A percentile compares a stretch with the other conserved stretches of the same genome.
Evolutionary conservation across 2,329 filamentous ascomycete species (phyloP).

Genomic region (Alternaria brassicicola): DNA sequence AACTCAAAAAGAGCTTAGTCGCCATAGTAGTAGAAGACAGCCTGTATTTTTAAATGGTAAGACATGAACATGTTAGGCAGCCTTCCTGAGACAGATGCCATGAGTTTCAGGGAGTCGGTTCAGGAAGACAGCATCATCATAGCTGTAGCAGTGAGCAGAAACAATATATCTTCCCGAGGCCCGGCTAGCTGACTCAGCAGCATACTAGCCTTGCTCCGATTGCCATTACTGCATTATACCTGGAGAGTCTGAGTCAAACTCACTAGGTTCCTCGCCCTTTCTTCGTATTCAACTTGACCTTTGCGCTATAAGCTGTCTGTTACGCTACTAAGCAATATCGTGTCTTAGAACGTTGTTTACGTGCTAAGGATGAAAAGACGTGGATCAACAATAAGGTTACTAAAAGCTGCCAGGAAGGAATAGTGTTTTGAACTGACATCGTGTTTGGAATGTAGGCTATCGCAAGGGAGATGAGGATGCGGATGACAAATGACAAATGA

Average conservation of each 20-base stretch:
- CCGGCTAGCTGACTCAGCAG: neutral
- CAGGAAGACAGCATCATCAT: constrained; percentile 1
- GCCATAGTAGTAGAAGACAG: neutral
- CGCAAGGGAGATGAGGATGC: neutral
- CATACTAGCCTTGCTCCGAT: constrained; percentile 2
- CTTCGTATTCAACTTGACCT: neutral
- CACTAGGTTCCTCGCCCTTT: neutral
- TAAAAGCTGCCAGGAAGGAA: too few species aligned
- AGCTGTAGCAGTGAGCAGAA: neutral
- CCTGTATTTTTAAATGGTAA: too few species aligned
- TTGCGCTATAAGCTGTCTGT: neutral
- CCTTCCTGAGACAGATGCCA: neutral
- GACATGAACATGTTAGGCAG: neutral
- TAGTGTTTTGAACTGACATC: too few species aligned
- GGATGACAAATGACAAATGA: constrained; percentile 40
- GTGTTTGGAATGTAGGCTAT: too few species aligned
- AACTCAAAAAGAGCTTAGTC: neutral
- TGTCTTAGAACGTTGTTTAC: neutral
- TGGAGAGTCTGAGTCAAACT: neutral
- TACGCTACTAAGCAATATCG: constrained; percentile 3
- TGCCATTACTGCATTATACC: constrained; percentile 1
- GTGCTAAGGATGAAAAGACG: neutral
- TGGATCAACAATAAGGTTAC: too few species aligned
- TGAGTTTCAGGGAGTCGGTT: neutral
- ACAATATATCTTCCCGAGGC: neutral